Evolutionary conservation across 2,329 filamentous ascomycete genomes (phyloP), one percentile per base, ranked within the genome.

Genomic region (Fusarium algeriense): DNA sequence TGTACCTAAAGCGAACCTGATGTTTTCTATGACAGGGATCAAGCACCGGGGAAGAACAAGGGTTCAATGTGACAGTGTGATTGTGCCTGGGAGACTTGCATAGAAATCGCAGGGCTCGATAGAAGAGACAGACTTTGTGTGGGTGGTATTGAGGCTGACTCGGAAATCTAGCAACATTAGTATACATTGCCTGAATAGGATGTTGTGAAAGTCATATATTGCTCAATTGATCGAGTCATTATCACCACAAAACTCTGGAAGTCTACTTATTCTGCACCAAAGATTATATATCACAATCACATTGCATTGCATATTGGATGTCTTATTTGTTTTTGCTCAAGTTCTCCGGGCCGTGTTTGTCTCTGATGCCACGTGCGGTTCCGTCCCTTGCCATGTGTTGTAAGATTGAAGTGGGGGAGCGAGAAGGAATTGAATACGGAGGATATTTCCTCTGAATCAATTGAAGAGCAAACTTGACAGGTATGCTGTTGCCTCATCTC

Each of bases 311-410:
- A 19, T 17, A 67, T 23, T 23, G 23, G 23, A 23, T 60, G 50
- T 60, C 26, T 69, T 54, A 60, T 53, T 50, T 38, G 32, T 37
- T 35, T 17, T 44, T 23, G n/a, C 13, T 61, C 41, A 41, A 48
- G 40, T 53, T 50, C 30, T 41, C 43, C 19, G 64, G 64, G 35
- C 64, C 60, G 56, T 46, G 46, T 46, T 13, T 70, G 64, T 71
- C 64, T 71, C 58, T 72, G 52, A 67, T 63, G 69, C 69, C 69
- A 71, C 69, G 69, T 71, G 69, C 65, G 43, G 59, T 53, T 70
- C 68, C 64, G 68, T 65, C 55, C 64, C 64, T 54, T 56, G 63
- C 53, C 64, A 60, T 62, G 66, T 35, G 32, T 26, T 48, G 46
- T 55, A 35, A 67, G 56, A 70, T 62, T 53, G 48, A 45, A 44